Conservation (phyloP, 352 stramenopile species). For the Phytophthora pisi region DNA sequence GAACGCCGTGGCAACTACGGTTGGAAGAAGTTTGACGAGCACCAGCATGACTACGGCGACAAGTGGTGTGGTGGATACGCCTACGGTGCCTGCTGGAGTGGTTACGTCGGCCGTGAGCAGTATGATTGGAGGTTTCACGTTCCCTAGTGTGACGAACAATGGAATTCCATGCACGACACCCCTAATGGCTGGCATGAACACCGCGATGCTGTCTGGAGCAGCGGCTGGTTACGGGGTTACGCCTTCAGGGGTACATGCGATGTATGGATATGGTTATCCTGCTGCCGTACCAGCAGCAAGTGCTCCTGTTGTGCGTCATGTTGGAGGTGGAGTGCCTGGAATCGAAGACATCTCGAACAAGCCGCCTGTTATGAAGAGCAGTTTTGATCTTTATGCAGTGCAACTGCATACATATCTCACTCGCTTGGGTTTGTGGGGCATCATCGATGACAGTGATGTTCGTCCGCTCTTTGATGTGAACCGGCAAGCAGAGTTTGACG, state of each 20-base stretch:
- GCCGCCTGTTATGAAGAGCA: slow-evolving; percentile 4
- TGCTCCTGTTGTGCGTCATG: not conserved
- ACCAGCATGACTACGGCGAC: no score
- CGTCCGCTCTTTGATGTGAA: no score
- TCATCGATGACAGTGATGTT: no score
- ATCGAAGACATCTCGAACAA: not conserved
- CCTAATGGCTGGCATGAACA: not conserved
- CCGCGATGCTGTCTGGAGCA: not conserved
- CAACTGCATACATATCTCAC: not conserved
- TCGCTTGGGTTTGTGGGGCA: no score
- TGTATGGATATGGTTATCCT: not conserved
- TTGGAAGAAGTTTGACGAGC: not conserved
- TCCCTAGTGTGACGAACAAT: not conserved
- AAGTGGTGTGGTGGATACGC: not conserved
- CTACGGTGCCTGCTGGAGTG: not conserved
- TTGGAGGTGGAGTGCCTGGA: not conserved
- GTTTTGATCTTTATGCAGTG: slow-evolving; percentile 15
- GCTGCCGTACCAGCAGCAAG: not conserved
- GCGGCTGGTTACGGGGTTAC: not conserved
- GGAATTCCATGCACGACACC: not conserved
- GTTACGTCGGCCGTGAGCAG: not conserved
- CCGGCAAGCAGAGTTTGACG: no score
- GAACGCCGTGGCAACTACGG: not conserved
- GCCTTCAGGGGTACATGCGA: not conserved
- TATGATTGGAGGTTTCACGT: not conserved